phyloP scores from a whole-genome alignment of 768 basidiomycete genomes.

The Macrolepiota albuminosa region DNA sequence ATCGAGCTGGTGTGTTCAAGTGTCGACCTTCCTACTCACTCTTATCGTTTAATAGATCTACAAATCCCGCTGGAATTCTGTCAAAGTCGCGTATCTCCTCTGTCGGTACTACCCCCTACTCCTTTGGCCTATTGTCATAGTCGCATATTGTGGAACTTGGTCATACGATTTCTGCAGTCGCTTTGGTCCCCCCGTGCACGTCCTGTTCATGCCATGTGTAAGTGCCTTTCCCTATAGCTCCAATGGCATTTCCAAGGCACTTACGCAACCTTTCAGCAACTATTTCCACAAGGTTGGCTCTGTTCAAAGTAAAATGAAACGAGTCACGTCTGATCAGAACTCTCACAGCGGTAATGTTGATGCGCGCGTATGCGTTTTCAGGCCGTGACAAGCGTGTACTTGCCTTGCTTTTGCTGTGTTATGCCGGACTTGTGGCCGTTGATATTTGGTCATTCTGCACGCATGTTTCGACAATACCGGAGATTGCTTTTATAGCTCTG shows the following conservation, averaged over 20 bases:
- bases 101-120: slow-evolving; percentile 38
- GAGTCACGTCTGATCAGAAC: not conserved
- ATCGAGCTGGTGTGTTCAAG: slow-evolving; percentile 26
- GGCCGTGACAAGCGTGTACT: slow-evolving; percentile 29
- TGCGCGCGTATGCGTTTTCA: slow-evolving; percentile 40
- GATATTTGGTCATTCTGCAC: slow-evolving; percentile 34
- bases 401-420: slow-evolving; percentile 24
- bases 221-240: not conserved
- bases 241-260: not conserved
- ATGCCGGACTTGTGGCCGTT: slow-evolving; percentile 25
- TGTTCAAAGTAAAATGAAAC: not conserved
- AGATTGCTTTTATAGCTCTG: slow-evolving; percentile 18
- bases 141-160: slow-evolving; percentile 33
- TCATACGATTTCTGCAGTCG: slow-evolving; percentile 23
- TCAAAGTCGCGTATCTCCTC: slow-evolving; percentile 35
- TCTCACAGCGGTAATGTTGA: slow-evolving; percentile 34
- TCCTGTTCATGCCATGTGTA: slow-evolving; percentile 30
- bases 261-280: slow-evolving; percentile 25
- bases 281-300: slow-evolving; percentile 33
- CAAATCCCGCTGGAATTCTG: slow-evolving; percentile 30
- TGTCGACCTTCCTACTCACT: not conserved
- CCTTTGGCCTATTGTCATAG: slow-evolving; percentile 32
- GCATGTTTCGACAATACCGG: slow-evolving; percentile 18
- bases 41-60: slow-evolving; percentile 24
- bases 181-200: slow-evolving; percentile 26